phyloP scores from a whole-genome alignment of 1,139 yeast genomes.

The Sugiyamaella castrensis region DNA sequence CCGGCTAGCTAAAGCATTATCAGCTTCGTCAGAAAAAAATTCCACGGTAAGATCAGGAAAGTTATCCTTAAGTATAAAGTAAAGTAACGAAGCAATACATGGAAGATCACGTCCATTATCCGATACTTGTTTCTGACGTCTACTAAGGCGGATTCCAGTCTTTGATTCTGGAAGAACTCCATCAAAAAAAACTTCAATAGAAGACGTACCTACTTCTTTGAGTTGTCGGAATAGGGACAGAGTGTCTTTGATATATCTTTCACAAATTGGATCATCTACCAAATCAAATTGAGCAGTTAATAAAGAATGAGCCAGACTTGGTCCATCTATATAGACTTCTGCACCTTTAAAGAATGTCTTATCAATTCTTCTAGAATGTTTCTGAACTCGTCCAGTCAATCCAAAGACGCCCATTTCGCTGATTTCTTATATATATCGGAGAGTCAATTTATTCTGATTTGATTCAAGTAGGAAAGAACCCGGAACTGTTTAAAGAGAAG shows the following conservation, averaged over 20 bases:
- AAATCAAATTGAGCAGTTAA: slow-evolving; percentile 8
- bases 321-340: slow-evolving; percentile 18
- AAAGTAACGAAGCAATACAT: slow-evolving; percentile 10
- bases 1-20: slow-evolving; percentile 18
- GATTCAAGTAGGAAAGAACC: neutral
- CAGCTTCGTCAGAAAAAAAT: slow-evolving; percentile 22
- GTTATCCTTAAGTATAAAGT: slow-evolving; percentile 8
- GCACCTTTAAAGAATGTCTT: slow-evolving; percentile 3
- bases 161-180: slow-evolving; percentile 7
- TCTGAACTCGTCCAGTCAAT: slow-evolving; percentile 1
- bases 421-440: neutral
- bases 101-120: neutral
- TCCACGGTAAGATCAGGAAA: slow-evolving; percentile 8
- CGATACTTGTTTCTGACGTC: slow-evolving; percentile 1
- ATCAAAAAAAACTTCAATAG: slow-evolving; percentile 6
- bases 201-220: neutral
- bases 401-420: slow-evolving; percentile 7
- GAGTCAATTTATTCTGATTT: neutral
- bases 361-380: neutral
- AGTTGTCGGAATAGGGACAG: neutral
- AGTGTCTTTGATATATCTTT: neutral
- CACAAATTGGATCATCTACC: neutral
- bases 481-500: no score
- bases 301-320: slow-evolving; percentile 17
- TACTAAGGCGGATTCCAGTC: neutral